Evolutionary conservation across 1,139 yeast genomes (phyloP), one percentile per base, ranked within the genome.

Genomic region (Protomyces inouyei): DNA sequence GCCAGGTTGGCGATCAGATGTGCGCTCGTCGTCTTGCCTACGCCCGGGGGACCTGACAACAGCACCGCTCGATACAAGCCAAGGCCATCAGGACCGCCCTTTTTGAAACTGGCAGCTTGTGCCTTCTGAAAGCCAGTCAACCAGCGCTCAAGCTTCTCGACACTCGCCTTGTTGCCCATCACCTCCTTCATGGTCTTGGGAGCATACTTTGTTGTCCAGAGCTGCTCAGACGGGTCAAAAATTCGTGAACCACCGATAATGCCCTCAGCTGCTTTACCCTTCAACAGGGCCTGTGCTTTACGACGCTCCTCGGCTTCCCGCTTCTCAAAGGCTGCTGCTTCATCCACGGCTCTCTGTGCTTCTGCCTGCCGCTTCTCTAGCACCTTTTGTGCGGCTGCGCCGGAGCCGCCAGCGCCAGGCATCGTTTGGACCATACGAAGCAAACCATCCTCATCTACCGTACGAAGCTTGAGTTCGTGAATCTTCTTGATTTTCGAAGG

Each of bases 201-300:
- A 0, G 98, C 98, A 75, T 93, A 89, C 73, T 86, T 90, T 2
- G 85, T 87, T 0, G 99, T 93, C 98, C 98, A 95, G 66, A 95
- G 78, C 43, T 72, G 68, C 9, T 66, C 57, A 14, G 52, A 40
- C 16, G 61, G 46, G 61, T 76, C 76, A 64, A 79, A 40, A 32
- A 59, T 36, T 3, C 54, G 53, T 14, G 45, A 12, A 3, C 32
- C 38, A 1, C 53, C 80, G 5, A 80, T 74, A 23, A 79, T 75
- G 16, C 74, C 77, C 35, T 71, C 67, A 2, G 72, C 71, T 73
- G 72, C 57, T 67, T 72, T 68, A 43, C 38, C 43, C 71, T 65
- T 72, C 23, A 16, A 3, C 12, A 16, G 6, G 4, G 55, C 51
- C 2, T 56, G 59, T 25, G 32, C 28, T 32, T 66, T 32, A 8